These are phyloP conservation scores for Rhizoctonia solani DNA, from an alignment of 1,284 basidiomycete species.

Conservation along the genomic window DNA sequence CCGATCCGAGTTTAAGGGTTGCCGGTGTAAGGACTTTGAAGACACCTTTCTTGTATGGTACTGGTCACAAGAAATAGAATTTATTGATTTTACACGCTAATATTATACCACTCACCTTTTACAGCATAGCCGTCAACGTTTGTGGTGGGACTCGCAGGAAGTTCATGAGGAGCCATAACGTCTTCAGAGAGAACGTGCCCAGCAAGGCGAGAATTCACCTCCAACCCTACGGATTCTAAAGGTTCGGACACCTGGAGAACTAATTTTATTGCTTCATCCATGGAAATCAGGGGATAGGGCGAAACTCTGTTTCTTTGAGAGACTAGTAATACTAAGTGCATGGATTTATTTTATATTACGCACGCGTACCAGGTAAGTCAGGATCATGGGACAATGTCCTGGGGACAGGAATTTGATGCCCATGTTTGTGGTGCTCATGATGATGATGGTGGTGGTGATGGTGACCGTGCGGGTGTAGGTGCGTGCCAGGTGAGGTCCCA, in stretches of 20 bases:
- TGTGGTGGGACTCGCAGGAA: constrained; percentile 68
- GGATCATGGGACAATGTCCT: constrained; percentile 71
- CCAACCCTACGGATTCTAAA: constrained; percentile 48
- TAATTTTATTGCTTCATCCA: constrained; percentile 64
- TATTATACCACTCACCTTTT: constrained; percentile 54
- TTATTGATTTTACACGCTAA: constrained; percentile 20
- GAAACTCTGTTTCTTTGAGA: constrained; percentile 71
- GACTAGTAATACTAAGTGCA: constrained; percentile 25
- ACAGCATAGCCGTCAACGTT: constrained; percentile 90
- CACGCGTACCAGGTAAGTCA: constrained; percentile 58
- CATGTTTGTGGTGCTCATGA: constrained; percentile 46
- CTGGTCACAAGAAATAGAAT: not conserved
- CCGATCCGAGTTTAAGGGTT: constrained; percentile 49
- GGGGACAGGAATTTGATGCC: constrained; percentile 39
- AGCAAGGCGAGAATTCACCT: constrained; percentile 61
- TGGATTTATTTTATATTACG: constrained; percentile 2
- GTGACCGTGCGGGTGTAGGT: constrained; percentile 42
- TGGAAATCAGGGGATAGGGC: constrained; percentile 72
- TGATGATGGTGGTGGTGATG: constrained; percentile 54
- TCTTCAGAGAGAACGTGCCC: constrained; percentile 78
- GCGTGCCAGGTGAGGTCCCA: constrained; percentile 2
- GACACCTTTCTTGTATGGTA: constrained; percentile 55
- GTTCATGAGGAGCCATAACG: constrained; percentile 63
- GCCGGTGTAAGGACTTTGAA: constrained; percentile 73
- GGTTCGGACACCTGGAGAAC: constrained; percentile 58